These are phyloP conservation scores for Trichosanthes truncata DNA, from an alignment of 306 rosid genomes.

Conservation along the genomic window DNA sequence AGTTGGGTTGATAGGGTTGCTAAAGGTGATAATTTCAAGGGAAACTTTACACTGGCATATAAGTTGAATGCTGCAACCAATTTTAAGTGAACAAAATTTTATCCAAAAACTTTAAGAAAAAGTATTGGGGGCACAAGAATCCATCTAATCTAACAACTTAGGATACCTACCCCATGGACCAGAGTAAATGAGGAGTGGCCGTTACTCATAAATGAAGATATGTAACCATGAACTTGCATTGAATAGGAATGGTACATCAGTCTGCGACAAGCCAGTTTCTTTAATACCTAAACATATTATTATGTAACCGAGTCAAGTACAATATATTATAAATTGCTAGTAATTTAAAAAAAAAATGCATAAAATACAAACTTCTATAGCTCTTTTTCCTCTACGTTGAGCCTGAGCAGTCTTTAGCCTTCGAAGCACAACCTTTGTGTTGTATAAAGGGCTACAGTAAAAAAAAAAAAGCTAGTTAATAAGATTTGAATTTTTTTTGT, in stretches of 20 bases:
- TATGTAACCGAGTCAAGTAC: constrained; percentile 8
- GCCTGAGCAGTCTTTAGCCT: constrained; percentile 74
- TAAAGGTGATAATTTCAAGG: not conserved
- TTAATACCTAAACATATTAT: constrained; percentile 48
- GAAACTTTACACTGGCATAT: not conserved
- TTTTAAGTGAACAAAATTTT: not conserved
- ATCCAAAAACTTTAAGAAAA: not conserved
- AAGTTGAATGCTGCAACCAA: not conserved
- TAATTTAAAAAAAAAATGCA: not conserved
- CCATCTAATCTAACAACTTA: constrained; percentile 9
- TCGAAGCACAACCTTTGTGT: constrained; percentile 76
- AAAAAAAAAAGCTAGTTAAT: constrained; percentile 11
- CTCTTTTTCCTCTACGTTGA: constrained; percentile 86
- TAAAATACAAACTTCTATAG: constrained; percentile 62
- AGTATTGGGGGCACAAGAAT: constrained; percentile 3
- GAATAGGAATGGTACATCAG: constrained; percentile 93
- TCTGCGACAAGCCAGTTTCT: constrained; percentile 68
- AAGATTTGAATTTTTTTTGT: constrained; percentile 15
- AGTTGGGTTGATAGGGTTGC: not conserved
- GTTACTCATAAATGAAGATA: constrained; percentile 47
- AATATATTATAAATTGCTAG: not conserved
- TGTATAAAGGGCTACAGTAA: constrained; percentile 66
- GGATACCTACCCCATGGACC: constrained; percentile 78
- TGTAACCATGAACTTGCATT: constrained; percentile 90
- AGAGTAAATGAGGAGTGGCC: constrained; percentile 60